phyloP scores from a whole-genome alignment of 1,284 basidiomycete species.

The Schizophyllum amplum region DNA sequence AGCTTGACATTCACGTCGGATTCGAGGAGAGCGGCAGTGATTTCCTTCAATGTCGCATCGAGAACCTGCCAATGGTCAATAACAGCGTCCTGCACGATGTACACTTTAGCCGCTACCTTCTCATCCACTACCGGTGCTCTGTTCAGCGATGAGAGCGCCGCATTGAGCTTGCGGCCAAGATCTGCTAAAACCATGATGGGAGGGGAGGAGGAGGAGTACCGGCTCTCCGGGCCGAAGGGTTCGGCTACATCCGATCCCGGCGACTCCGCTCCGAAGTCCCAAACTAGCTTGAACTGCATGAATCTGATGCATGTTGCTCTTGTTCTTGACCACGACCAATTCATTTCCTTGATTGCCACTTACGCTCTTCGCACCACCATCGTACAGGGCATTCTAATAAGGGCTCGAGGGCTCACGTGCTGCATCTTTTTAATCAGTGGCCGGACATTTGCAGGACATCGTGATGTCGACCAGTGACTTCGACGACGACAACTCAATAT shows the following conservation, averaged over 20 bases:
- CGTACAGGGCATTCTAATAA: too few species aligned
- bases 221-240: neutral
- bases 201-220: constrained; percentile 5
- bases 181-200: constrained; percentile 90
- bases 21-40: constrained; percentile 90
- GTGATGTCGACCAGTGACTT: constrained; percentile 55
- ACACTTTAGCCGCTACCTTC: too few species aligned
- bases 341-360: too few species aligned
- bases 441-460: neutral
- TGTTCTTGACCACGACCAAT: too few species aligned
- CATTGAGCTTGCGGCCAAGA: constrained; percentile 90
- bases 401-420: too few species aligned
- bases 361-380: neutral
- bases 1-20: constrained; percentile 98
- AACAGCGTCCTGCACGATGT: constrained; percentile 11
- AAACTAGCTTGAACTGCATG: too few species aligned
- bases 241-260: neutral
- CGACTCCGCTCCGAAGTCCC: neutral
- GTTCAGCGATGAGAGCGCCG: constrained; percentile 87
- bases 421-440: too few species aligned
- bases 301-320: too few species aligned
- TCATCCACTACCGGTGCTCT: constrained; percentile 84
- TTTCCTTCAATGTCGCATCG: constrained; percentile 91
- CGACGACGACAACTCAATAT: constrained; percentile 51
- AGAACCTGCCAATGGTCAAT: constrained; percentile 50